Evolutionary conservation across 306 rosid genomes (phyloP).

Genomic region (Ammopiptanthus mongolicus): DNA sequence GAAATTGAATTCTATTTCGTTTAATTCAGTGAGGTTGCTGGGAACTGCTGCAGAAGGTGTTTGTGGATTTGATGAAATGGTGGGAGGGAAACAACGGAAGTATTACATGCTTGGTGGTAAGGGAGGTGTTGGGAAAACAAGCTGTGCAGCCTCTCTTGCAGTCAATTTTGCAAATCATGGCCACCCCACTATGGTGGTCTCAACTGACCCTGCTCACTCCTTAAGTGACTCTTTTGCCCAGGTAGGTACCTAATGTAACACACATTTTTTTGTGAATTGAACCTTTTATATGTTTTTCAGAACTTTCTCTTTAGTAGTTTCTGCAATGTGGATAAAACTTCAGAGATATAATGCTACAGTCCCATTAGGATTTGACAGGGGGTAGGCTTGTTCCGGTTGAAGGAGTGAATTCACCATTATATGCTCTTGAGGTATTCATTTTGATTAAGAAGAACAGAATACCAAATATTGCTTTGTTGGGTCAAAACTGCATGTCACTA

Average conservation of each 20-base stretch:
- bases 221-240: constrained; percentile 94
- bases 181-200: constrained; percentile 84
- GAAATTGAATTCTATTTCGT: background rate
- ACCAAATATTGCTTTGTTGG: background rate
- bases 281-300: background rate
- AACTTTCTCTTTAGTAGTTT: background rate
- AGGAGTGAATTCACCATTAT: constrained; percentile 75
- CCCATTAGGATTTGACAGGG: constrained; percentile 68
- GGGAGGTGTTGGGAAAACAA: constrained; percentile 42
- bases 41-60: constrained; percentile 26
- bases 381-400: constrained; percentile 75
- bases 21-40: constrained; percentile 25
- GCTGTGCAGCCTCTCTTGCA: constrained; percentile 55
- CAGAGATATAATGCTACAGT: background rate
- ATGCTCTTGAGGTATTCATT: constrained; percentile 70
- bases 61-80: constrained; percentile 37
- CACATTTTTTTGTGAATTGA: background rate
- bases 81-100: constrained; percentile 24
- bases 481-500: background rate
- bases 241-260: constrained; percentile 44
- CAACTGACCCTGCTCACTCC: constrained; percentile 94
- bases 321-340: constrained; percentile 7
- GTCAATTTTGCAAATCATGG: constrained; percentile 81
- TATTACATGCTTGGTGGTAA: constrained; percentile 41
- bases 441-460: background rate